Base-by-base conservation (phyloP, 345 rosid genomes). In the Eutrema yunnanense region DNA sequence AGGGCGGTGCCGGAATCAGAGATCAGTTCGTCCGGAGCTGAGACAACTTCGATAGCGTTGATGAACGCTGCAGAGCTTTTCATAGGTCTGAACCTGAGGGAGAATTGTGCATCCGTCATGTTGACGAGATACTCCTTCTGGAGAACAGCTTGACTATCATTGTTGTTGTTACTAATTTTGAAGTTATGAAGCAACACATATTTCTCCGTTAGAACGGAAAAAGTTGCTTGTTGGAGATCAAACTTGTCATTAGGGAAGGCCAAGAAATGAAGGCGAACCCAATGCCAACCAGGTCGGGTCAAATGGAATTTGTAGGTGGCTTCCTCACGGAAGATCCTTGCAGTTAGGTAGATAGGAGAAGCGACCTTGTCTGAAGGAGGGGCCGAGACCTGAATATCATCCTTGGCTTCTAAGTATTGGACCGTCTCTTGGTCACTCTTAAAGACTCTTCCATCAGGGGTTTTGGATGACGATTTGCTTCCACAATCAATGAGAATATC, bases 11-110 rank as follows among this genome's bases (percentile, higher is more conserved):
- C 96, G 9, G 69, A 40, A 54, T 90, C 90, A 14, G 82, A 26
- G 50, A 90, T 83, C 72, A 90, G 59, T 67, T 47, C 63, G 36
- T 88, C 93, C 0, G 96, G 96, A 2, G 88, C 93, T 0, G 96
- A 86, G 58, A 90, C 90, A 33, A 90, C 69, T 82, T 90, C 96
- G 13, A 90, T 84, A 37, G 88, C 96, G 40, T 90, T 90, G 62
- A 90, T 69, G 56, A 88, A 90, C 37, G 96, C 93, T 3, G 81
- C 82, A 2, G 93, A 87, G 62, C 78, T 50, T 78, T 79, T 82
- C 84, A 82, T 74, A 0, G 96, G 60, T 73, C 74, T 2, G 65
- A 90, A 88, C 22, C 77, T 82, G 69, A 90, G 62, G n/a, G 85
- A 51, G 19, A 88, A 78, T 7, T 77, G 69, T 3, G 88, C 81